phyloP scores from a whole-genome alignment of 441 rosid genomes.

The Gossypium trilobum region DNA sequence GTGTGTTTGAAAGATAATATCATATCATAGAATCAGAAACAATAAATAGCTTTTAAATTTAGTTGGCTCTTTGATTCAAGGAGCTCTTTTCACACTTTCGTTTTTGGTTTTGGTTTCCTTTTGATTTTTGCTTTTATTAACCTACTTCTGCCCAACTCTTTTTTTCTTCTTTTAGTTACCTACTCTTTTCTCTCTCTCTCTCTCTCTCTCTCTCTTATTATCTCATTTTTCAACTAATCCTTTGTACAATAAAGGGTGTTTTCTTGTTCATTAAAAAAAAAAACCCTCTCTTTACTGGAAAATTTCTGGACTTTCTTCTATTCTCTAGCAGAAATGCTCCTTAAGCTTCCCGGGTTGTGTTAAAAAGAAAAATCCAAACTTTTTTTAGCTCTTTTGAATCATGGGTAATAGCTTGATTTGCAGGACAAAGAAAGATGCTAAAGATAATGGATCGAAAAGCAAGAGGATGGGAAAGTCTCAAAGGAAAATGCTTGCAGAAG shows the following conservation, averaged over 20 bases:
- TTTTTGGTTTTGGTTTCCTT: background rate
- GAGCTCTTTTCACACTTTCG: background rate
- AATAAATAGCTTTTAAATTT: conserved; percentile 13
- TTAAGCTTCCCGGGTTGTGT: conserved; percentile 9
- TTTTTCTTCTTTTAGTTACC: background rate
- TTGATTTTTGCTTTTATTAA: background rate
- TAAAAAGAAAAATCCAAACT: background rate
- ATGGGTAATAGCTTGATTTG: conserved; percentile 57
- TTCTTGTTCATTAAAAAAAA: background rate
- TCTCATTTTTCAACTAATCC: background rate
- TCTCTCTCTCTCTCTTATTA: background rate
- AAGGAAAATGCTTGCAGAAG: conserved; percentile 54
- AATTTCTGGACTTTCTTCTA: background rate
- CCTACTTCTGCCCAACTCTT: background rate
- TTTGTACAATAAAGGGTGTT: background rate
- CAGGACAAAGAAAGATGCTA: conserved; percentile 44
- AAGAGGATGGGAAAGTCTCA: conserved; percentile 63
- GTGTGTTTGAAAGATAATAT: background rate
- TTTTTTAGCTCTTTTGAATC: background rate
- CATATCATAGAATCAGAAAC: background rate
- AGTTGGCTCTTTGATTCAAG: background rate
- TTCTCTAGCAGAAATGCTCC: background rate
- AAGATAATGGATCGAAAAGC: conserved; percentile 46
- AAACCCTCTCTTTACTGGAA: background rate
- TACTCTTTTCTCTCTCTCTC: background rate